phyloP scores from a whole-genome alignment of 2,329 filamentous ascomycete genomes.

The Neurospora crassa region DNA sequence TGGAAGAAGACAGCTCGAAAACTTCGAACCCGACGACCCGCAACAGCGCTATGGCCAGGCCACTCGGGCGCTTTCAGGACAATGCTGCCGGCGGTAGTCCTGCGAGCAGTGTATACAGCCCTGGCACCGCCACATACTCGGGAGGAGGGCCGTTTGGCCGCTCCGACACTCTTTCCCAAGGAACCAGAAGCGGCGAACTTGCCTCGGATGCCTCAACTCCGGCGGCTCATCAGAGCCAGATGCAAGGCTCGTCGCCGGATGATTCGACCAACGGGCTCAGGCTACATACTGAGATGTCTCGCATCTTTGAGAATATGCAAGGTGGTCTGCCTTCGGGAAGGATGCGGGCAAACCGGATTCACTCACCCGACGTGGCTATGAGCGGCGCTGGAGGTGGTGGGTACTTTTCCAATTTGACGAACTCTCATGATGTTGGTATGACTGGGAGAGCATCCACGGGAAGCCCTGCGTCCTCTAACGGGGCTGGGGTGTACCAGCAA shows the following conservation, averaged over 20 bases:
- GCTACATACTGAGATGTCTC: conserved; percentile 45
- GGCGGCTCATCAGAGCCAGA: conserved; percentile 13
- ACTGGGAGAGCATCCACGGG: not conserved
- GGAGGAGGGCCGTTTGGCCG: not conserved
- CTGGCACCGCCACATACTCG: not conserved
- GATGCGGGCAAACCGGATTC: not conserved
- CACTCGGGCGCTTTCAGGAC: not conserved
- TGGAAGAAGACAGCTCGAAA: conserved; percentile 30
- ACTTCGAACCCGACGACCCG: conserved; percentile 2
- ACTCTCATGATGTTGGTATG: not conserved
- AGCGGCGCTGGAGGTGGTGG: conserved; percentile 10
- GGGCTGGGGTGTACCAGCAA: conserved; percentile 19
- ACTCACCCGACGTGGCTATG: conserved; percentile 3
- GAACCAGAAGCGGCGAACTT: conserved; percentile 1
- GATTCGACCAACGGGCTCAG: conserved; percentile 33
- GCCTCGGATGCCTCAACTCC: conserved; percentile 14
- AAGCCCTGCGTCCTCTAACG: not conserved
- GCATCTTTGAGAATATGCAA: conserved; percentile 31
- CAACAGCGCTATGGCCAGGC: conserved; percentile 2
- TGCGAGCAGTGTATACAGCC: not conserved
- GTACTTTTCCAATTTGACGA: not conserved
- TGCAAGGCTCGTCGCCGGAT: conserved; percentile 9
- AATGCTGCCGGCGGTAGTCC: not conserved
- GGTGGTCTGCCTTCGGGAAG: conserved; percentile 1
- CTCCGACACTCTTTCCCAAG: not conserved